A percentile compares a stretch with the other conserved stretches of the same genome.
Evolutionary conservation across 371 early-diverging fungal species (phyloP).

Genomic region (Antonospora locustae): DNA sequence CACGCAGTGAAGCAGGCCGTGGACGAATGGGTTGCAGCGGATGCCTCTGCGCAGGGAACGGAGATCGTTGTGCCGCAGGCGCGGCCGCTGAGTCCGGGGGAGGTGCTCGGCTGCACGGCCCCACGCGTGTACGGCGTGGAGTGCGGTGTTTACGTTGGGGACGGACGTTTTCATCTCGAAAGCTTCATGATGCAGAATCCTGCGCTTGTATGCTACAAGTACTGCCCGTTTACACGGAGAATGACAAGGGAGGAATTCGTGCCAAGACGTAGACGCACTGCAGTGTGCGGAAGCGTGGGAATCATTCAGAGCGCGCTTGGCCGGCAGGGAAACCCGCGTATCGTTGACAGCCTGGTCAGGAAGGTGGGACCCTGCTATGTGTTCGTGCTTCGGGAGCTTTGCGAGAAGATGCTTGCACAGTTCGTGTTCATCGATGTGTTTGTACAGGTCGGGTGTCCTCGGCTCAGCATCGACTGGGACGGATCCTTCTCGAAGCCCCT

Average conservation of each 20-base stretch:
- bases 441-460: slow-evolving; percentile 90
- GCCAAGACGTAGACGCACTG: slow-evolving; percentile 61
- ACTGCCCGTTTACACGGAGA: slow-evolving; percentile 82
- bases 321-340: slow-evolving; percentile 82
- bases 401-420: slow-evolving; percentile 23
- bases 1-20: slow-evolving; percentile 57
- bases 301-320: slow-evolving; percentile 87
- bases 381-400: slow-evolving; percentile 49
- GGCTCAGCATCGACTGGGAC: slow-evolving; percentile 97
- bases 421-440: slow-evolving; percentile 57
- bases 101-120: slow-evolving; percentile 95
- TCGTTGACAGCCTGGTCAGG: slow-evolving; percentile 59
- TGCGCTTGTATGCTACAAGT: slow-evolving; percentile 69
- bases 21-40: slow-evolving; percentile 3
- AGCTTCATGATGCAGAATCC: slow-evolving; percentile 97
- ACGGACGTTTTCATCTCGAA: slow-evolving; percentile 96
- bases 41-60: slow-evolving; percentile 58
- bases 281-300: slow-evolving; percentile 63
- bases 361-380: slow-evolving; percentile 38
- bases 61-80: slow-evolving; percentile 69
- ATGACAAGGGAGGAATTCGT: slow-evolving; percentile 78
- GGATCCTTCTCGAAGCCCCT: slow-evolving; percentile 79
- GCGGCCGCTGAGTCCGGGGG: slow-evolving; percentile 84
- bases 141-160: slow-evolving; percentile 61
- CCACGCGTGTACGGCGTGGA: slow-evolving; percentile 65